A percentile compares a stretch with the other conserved stretches of the same genome.
These are phyloP conservation scores for Beauveria brongniartii DNA, from an alignment of 2,329 filamentous ascomycete species.

Conservation along the genomic window DNA sequence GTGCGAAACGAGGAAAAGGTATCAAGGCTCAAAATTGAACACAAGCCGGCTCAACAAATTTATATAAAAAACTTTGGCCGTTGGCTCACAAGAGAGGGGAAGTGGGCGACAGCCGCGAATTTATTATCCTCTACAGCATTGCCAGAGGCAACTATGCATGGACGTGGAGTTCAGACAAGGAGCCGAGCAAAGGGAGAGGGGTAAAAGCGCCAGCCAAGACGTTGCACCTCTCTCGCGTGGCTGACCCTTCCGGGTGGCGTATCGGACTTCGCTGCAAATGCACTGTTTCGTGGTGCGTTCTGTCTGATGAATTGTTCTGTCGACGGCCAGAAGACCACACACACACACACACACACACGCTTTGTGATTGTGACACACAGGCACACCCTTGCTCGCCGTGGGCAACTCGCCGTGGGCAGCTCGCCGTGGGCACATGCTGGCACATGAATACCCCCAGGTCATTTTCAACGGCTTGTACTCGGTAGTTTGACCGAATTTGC, in stretches of 20 bases:
- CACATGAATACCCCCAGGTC: background rate
- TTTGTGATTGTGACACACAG: background rate
- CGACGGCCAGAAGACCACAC: background rate
- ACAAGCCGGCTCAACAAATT: background rate
- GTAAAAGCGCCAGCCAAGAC: background rate
- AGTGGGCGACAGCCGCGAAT: background rate
- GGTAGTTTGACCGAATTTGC: background rate
- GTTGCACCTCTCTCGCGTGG: background rate
- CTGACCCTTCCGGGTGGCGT: background rate
- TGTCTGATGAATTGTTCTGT: background rate
- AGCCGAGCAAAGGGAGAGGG: background rate
- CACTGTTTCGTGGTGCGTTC: background rate
- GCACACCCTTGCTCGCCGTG: background rate
- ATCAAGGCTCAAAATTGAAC: background rate
- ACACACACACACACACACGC: background rate
- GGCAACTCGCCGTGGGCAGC: background rate
- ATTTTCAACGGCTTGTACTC: background rate
- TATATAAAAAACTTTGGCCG: background rate
- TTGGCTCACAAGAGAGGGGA: background rate
- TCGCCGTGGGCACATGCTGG: background rate
- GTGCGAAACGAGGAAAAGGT: background rate
- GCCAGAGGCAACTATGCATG: conserved; percentile 5
- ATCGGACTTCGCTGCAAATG: background rate
- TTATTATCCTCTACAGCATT: background rate
- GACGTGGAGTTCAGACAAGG: conserved; percentile 2